A percentile compares a stretch with the other conserved stretches of the same genome.
These are phyloP conservation scores for Volvariella volvacea DNA, from an alignment of 1,284 basidiomycete species.

Conservation along the genomic window DNA sequence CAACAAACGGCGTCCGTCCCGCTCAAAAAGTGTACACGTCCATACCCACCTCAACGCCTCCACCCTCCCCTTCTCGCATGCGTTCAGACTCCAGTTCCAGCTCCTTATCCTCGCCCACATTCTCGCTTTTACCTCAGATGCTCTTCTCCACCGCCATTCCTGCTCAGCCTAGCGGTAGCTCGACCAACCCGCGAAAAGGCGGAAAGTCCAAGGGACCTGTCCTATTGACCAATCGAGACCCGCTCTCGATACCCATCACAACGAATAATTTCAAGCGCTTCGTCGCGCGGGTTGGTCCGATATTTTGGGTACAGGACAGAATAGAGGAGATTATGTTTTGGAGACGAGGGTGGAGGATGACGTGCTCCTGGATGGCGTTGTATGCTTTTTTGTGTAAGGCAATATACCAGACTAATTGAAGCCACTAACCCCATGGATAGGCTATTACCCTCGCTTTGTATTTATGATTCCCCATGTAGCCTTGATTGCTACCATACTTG, in stretches of 20 bases:
- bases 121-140: conserved; percentile 29
- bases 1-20: conserved; percentile 16
- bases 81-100: conserved; percentile 15
- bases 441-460: conserved; percentile 59
- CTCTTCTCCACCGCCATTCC: conserved; percentile 18
- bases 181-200: conserved; percentile 4
- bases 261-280: conserved; percentile 71
- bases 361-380: conserved; percentile 56
- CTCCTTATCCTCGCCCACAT: conserved; percentile 21
- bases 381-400: conserved; percentile 68
- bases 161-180: conserved; percentile 1
- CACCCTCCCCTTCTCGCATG: conserved; percentile 17
- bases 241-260: conserved; percentile 65
- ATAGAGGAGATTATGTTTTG: conserved; percentile 70
- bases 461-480: conserved; percentile 57
- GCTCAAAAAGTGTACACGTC: conserved; percentile 36
- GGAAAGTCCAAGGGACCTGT: conserved; percentile 11
- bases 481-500: conserved; percentile 50
- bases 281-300: conserved; percentile 54
- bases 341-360: conserved; percentile 63
- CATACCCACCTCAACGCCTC: conserved; percentile 34
- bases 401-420: not conserved
- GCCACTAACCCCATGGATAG: conserved; percentile 24
- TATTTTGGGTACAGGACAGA: conserved; percentile 76
- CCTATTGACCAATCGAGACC: conserved; percentile 38